Base-by-base conservation (phyloP, 2,329 filamentous ascomycete species). In the Sporothrix humicola region DNA sequence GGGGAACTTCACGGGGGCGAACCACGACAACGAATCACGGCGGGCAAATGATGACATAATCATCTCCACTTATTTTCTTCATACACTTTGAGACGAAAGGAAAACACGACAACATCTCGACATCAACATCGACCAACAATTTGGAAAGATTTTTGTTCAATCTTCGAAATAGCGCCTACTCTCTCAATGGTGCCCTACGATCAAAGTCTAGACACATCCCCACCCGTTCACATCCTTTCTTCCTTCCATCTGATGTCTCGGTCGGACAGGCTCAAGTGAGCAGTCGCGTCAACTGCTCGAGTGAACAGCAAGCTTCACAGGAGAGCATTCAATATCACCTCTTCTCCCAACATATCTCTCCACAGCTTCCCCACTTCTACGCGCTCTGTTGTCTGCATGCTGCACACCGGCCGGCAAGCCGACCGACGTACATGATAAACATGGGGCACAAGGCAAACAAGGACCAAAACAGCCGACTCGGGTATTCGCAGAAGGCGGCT, bases 401-500 rank as follows among this genome's bases (percentile, higher is more conserved):
- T 15, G 54, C 20, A 7, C 23, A 46, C 59, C 37, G 59, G 42
- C 59, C n/a, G 42, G 4, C 59, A 65, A 46, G 31, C n/a, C 37
- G 44, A 48, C 10, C 20, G 12, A 48, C n/a, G 3, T n/a, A 54
- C 15, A 54, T 15, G 4, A 20, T 6, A 54, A 2, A 20, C 13
- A 26, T 26, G 23, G 23, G 23, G 23, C 23, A 26, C n/a, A 50
- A 17, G 12, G 68, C 37, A 37, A 66, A 48, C 7, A 6, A 10
- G 26, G 54, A 1, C 17, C 71, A 76, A 75, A 75, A 76, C 76
- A 77, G 76, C 76, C 76, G 75, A 31, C 23, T 74, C 76, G 76
- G 76, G 71, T 77, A 77, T 77, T 77, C 69, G 72, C 31, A 26
- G 26, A 8, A 65, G n/a, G 37, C 75, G 73, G 75, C 73, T 71